phyloP scores from a whole-genome alignment of 805 yeast species.

The Candida taoyuanica region DNA sequence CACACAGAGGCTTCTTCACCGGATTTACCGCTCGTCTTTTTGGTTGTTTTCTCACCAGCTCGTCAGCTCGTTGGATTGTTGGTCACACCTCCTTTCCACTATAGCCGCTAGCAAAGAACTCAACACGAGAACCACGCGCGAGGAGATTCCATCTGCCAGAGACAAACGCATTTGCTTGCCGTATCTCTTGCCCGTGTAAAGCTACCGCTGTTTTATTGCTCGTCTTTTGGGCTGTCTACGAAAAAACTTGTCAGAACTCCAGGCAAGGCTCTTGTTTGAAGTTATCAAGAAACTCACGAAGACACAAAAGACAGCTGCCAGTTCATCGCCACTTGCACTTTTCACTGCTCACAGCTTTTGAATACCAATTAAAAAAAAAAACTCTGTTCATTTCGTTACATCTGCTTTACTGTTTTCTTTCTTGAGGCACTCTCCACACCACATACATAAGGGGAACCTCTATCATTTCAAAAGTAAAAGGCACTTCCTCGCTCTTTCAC shows the following conservation, averaged over 20 bases:
- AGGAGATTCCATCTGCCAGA: background rate
- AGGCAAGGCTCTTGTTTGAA: too few species aligned
- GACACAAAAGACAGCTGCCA: too few species aligned
- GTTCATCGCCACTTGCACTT: too few species aligned
- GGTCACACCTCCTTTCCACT: background rate
- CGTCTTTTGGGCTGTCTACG: background rate
- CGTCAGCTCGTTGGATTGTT: too few species aligned
- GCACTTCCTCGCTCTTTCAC: background rate
- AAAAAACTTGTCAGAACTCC: too few species aligned
- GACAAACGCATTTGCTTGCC: conserved; percentile 14
- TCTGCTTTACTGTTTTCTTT: background rate
- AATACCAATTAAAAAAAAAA: too few species aligned
- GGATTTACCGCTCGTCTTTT: background rate
- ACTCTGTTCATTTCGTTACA: background rate
- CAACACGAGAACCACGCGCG: background rate
- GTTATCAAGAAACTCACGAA: too few species aligned
- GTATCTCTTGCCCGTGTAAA: too few species aligned
- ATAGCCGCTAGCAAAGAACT: too few species aligned
- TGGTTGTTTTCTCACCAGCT: background rate
- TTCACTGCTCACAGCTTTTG: too few species aligned
- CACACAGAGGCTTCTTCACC: background rate
- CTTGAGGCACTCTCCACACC: background rate
- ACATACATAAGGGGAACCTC: background rate
- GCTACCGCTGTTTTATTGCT: background rate
- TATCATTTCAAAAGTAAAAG: background rate